Base-by-base conservation (phyloP, 1,284 basidiomycete species). In the Calocybe gambosa region DNA sequence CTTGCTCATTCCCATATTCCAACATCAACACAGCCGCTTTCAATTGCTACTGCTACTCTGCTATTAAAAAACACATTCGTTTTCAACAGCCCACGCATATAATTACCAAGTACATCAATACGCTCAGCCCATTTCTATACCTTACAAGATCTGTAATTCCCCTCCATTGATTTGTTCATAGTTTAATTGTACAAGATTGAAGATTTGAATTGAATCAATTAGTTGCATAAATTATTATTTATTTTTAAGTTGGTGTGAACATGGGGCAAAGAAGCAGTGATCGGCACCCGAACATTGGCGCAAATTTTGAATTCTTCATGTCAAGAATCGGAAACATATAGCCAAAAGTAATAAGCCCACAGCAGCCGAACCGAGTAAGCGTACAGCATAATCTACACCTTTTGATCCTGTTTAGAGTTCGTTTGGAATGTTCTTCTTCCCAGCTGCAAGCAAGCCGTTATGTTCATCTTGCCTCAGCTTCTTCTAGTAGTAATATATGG, bases 31-130 rank as follows among this genome's bases (percentile, higher is more conserved):
- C 28, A 29, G 28, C n/a, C n/a, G n/a, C 28, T 45, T 45, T 48
- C 21, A 43, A 45, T 35, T 39, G 46, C 45, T 52, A 34, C 31
- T 34, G 7, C 28, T 29, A 29, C 28, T 9, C 28, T 29, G 28
- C 28, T 29, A 29, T 29, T 10, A 29, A n/a, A n/a, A n/a, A 29
- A 49, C 46, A 35, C 46, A 34, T 34, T 39, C 43, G 29, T 45
- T 46, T 52, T 42, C 43, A 34, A 44, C 10, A 39, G 38, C 48
- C 46, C 45, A 51, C 37, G 39, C 43, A 29, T 15, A 35, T 45
- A 46, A 40, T 50, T 53, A 51, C 53, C 42, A 39, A 48, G 45
- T 45, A 45, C 36, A 39, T 49, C 33, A 45, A 56, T 56, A 54
- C 50, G 10, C 13, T 9, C 28, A 29, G 9, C 4, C 28, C 13